Conservation (phyloP, 1,139 yeast genomes). For the Suhomyces choctaworum region DNA sequence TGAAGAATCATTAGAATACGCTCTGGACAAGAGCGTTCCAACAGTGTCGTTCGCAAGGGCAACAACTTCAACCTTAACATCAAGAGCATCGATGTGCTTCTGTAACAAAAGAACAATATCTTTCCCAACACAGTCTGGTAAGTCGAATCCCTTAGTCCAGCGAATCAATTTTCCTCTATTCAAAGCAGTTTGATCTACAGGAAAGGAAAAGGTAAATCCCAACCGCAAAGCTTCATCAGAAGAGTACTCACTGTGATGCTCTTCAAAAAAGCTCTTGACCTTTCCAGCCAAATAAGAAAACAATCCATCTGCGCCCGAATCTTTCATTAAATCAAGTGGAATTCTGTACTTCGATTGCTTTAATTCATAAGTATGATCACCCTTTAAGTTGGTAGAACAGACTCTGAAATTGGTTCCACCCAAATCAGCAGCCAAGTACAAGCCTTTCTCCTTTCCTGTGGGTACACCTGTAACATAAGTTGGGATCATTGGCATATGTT, state of each 20-base stretch:
- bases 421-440: constrained; percentile 76
- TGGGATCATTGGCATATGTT: constrained; percentile 83
- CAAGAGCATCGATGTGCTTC: constrained; percentile 56
- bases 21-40: constrained; percentile 85
- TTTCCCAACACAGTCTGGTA: constrained; percentile 77
- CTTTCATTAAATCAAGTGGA: constrained; percentile 67
- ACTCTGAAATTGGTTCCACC: constrained; percentile 92
- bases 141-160: constrained; percentile 94
- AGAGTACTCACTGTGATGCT: constrained; percentile 56
- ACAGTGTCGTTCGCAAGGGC: constrained; percentile 95
- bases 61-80: constrained; percentile 69
- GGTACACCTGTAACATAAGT: constrained; percentile 81
- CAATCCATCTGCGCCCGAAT: constrained; percentile 55
- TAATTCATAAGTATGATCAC: constrained; percentile 74
- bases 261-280: constrained; percentile 59
- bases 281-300: constrained; percentile 74
- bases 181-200: constrained; percentile 80
- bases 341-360: constrained; percentile 73
- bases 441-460: constrained; percentile 76
- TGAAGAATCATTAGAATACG: constrained; percentile 64
- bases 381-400: constrained; percentile 76
- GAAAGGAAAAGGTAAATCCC: constrained; percentile 93
- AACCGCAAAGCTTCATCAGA: constrained; percentile 50
- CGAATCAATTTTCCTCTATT: constrained; percentile 77
- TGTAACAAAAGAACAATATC: constrained; percentile 79